Conservation (phyloP, 257 asterid species). For the Salvia rosmarinus region DNA sequence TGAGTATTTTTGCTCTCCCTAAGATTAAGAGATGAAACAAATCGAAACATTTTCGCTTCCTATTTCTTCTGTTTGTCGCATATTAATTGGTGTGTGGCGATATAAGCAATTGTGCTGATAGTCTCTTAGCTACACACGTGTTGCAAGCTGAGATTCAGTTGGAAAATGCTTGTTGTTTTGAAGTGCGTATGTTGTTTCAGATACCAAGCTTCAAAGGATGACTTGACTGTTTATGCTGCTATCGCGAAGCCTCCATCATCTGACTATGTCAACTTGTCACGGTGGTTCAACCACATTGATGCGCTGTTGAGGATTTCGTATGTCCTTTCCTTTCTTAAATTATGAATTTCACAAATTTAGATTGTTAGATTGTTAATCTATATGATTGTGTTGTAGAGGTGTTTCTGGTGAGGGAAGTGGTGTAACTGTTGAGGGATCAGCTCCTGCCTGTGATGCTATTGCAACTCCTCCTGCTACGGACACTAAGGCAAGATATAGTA, state of each 20-base stretch:
- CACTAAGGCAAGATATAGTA: conserved; percentile 45
- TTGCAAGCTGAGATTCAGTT: neutral
- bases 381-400: conserved; percentile 51
- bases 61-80: neutral
- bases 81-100: neutral
- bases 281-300: conserved; percentile 66
- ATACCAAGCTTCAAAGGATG: conserved; percentile 88
- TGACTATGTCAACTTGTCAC: conserved; percentile 57
- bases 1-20: neutral
- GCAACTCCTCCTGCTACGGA: conserved; percentile 70
- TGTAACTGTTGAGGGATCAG: conserved; percentile 59
- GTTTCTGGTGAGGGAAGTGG: conserved; percentile 75
- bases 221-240: conserved; percentile 62
- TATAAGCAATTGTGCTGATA: neutral
- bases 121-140: neutral
- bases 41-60: neutral
- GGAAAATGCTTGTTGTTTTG: neutral
- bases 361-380: neutral
- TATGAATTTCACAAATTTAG: neutral
- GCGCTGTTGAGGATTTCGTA: conserved; percentile 64
- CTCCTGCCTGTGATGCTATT: conserved; percentile 45
- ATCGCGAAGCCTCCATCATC: conserved; percentile 64
- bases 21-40: neutral
- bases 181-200: conserved; percentile 41
- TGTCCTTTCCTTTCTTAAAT: conserved; percentile 17